phyloP scores from a whole-genome alignment of 2,329 filamentous ascomycete species.

The Aphanocladium album region DNA sequence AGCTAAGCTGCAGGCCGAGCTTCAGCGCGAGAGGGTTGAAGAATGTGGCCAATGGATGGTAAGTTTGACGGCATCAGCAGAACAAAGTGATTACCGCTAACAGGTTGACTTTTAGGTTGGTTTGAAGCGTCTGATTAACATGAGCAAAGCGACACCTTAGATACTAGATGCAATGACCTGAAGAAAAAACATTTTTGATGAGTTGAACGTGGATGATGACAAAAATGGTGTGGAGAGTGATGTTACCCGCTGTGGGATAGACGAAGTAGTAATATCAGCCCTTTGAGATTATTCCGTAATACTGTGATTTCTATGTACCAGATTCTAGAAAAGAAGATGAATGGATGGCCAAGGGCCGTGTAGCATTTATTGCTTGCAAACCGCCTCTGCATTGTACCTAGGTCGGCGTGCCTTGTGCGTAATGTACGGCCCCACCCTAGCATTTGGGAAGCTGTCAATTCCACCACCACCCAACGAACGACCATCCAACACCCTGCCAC shows the following conservation, averaged over 20 bases:
- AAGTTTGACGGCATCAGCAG: slow-evolving; percentile 32
- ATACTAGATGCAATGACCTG: slow-evolving; percentile 14
- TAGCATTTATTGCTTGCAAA: too few relatives aligned
- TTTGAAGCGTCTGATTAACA: slow-evolving; percentile 70
- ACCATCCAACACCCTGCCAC: neutral
- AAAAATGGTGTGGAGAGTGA: slow-evolving; percentile 20
- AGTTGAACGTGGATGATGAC: slow-evolving; percentile 22
- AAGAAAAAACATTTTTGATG: slow-evolving; percentile 9
- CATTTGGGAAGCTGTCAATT: neutral
- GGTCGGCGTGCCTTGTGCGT: too few relatives aligned
- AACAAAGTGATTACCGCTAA: slow-evolving; percentile 32
- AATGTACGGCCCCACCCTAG: neutral
- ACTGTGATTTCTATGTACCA: neutral
- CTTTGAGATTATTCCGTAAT: neutral
- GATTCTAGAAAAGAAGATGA: too few relatives aligned
- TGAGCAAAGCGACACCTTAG: slow-evolving; percentile 70
- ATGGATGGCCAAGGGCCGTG: too few relatives aligned
- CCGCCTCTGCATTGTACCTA: too few relatives aligned
- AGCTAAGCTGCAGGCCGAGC: slow-evolving; percentile 64
- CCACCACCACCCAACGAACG: neutral
- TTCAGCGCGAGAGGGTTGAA: slow-evolving; percentile 70
- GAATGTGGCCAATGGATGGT: slow-evolving; percentile 88
- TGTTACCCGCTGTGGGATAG: slow-evolving; percentile 11
- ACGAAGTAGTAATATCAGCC: slow-evolving; percentile 20
- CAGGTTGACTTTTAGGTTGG: slow-evolving; percentile 50